A percentile compares a stretch with the other conserved stretches of the same genome.
Evolutionary conservation across 208 protist species (phyloP).

Genomic region (Angomonas desouzai): DNA sequence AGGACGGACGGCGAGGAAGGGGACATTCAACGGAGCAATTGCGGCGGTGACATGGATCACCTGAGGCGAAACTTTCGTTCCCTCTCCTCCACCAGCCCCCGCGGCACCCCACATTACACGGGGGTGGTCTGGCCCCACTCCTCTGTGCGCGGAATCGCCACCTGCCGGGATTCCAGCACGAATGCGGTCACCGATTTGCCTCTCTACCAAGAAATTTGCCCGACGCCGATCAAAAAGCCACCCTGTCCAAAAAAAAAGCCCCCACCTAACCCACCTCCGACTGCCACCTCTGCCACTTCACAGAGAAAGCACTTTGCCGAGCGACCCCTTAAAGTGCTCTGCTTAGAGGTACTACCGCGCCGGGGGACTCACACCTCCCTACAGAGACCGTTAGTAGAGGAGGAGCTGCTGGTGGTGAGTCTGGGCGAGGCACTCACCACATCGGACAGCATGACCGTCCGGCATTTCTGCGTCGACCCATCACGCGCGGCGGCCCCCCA

Average conservation of each 20-base stretch:
- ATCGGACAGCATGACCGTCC: slow-evolving; percentile 25
- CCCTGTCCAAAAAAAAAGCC: background rate
- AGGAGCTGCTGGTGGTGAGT: slow-evolving; percentile 46
- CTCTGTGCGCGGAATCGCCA: background rate
- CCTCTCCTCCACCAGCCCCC: too few relatives aligned
- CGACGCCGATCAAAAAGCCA: background rate
- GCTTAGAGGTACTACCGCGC: slow-evolving; percentile 8
- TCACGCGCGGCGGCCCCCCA: background rate
- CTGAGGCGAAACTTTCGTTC: background rate
- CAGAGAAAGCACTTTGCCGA: background rate
- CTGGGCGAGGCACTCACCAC: slow-evolving; percentile 36
- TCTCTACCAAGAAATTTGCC: background rate
- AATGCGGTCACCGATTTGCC: too few relatives aligned
- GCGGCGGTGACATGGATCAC: background rate
- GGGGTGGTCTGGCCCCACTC: background rate
- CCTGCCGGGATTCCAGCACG: too few relatives aligned
- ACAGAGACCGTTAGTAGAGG: background rate
- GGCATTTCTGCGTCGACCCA: slow-evolving; percentile 38
- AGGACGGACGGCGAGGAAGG: background rate
- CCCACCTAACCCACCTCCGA: background rate
- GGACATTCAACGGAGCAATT: background rate
- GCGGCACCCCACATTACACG: background rate
- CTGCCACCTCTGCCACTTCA: background rate
- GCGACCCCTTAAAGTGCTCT: slow-evolving; percentile 1
- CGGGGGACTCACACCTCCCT: background rate